Conservation (phyloP, 495 filamentous ascomycete genomes). For the Symbiotaphrina buchneri region DNA sequence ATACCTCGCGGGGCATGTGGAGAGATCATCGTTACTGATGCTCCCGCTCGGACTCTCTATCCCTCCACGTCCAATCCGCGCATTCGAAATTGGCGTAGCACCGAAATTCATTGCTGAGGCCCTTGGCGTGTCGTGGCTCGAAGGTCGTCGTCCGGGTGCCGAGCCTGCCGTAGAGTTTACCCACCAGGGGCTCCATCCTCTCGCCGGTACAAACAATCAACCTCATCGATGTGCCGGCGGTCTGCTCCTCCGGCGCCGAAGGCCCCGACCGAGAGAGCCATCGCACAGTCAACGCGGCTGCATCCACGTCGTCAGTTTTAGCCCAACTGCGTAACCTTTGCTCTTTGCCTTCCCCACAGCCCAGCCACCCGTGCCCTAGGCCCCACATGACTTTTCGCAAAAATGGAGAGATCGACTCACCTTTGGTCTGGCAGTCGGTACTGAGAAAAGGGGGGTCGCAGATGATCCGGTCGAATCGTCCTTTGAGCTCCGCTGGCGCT, state of each 20-base stretch:
- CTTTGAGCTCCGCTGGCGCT: constrained; percentile 28
- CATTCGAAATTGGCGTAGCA: constrained; percentile 58
- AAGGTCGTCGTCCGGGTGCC: constrained; percentile 31
- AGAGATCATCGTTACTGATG: background rate
- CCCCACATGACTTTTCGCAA: background rate
- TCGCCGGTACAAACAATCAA: constrained; percentile 57
- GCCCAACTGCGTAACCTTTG: constrained; percentile 2
- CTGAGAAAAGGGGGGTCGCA: constrained; percentile 60
- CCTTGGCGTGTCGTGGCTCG: constrained; percentile 39
- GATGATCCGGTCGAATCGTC: constrained; percentile 39
- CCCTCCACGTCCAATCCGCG: constrained; percentile 21
- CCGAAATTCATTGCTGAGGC: constrained; percentile 53
- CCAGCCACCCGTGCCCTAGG: background rate
- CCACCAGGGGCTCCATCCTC: constrained; percentile 30
- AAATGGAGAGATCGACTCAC: constrained; percentile 14
- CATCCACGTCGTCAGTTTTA: background rate
- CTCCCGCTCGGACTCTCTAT: background rate
- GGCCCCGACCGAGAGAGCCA: constrained; percentile 26
- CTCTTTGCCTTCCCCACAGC: too few relatives aligned
- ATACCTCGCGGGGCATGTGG: too few relatives aligned
- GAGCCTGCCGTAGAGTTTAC: constrained; percentile 23
- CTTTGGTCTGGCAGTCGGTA: constrained; percentile 62
- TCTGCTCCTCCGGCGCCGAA: too few relatives aligned
- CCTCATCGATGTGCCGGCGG: constrained; percentile 10
- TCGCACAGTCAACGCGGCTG: constrained; percentile 48